Conservation (phyloP, 169 alveolate species). For the Miamiensis avidus region DNA sequence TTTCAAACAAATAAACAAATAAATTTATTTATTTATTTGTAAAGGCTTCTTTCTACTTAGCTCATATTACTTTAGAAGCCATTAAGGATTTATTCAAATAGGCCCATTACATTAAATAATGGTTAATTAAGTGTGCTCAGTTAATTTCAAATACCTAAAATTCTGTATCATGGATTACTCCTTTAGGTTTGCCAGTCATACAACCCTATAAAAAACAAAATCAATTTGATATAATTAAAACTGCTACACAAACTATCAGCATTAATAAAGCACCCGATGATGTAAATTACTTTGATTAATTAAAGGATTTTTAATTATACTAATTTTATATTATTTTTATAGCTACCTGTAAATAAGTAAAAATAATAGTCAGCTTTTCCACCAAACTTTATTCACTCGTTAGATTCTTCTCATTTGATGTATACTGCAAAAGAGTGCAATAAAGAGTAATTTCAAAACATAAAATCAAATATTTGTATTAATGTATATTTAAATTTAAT, state of each 20-base stretch:
- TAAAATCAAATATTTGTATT: too few species aligned
- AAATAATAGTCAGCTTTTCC: conserved; percentile 96
- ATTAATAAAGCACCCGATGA: conserved; percentile 48
- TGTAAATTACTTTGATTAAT: conserved; percentile 5
- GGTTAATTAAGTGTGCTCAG: conserved; percentile 93
- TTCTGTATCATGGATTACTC: conserved; percentile 96
- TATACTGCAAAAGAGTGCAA: conserved; percentile 91
- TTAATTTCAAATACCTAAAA: conserved; percentile 87
- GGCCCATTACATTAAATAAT: conserved; percentile 94
- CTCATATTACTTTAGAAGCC: conserved; percentile 89
- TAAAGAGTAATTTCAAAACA: conserved; percentile 30
- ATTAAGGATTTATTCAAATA: conserved; percentile 92
- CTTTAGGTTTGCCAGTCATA: conserved; percentile 94
- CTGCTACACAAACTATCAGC: conserved; percentile 43
- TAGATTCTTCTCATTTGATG: conserved; percentile 97
- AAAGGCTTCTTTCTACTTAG: conserved; percentile 81
- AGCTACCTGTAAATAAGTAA: conserved; percentile 74
- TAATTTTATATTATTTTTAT: neutral
- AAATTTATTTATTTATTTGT: too few species aligned
- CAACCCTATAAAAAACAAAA: conserved; percentile 90
- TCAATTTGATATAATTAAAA: conserved; percentile 47
- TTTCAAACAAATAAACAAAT: neutral
- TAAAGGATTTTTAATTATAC: neutral
- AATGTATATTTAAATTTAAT: too few species aligned
- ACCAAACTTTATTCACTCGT: conserved; percentile 95